These are phyloP conservation scores for Lablab purpureus DNA, from an alignment of 306 rosid species.

Conservation along the genomic window DNA sequence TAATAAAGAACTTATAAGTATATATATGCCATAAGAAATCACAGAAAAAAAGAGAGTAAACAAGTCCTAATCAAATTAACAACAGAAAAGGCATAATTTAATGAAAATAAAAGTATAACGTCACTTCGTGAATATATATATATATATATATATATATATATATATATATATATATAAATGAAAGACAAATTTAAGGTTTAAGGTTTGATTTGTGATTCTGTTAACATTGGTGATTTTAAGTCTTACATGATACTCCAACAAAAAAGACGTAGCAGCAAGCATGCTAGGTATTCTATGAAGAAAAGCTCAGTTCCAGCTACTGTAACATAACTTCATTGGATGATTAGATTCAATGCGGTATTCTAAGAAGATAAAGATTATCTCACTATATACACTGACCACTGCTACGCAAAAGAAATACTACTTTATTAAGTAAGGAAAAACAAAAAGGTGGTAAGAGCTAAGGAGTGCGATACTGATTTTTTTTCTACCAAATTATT, in stretches of 20 bases:
- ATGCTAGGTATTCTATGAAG: not conserved
- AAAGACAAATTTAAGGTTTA: not conserved
- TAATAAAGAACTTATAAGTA: not conserved
- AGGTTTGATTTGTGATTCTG: not conserved
- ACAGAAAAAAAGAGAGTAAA: not conserved
- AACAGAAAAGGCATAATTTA: not conserved
- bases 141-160: too few relatives aligned
- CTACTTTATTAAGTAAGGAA: not conserved
- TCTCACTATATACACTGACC: not conserved
- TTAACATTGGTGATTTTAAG: not conserved
- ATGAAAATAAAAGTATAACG: not conserved
- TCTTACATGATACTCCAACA: not conserved
- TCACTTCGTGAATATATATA: not conserved
- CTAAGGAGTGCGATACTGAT: not conserved
- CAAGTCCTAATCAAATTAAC: not conserved
- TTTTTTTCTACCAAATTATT: not conserved
- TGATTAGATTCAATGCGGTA: not conserved
- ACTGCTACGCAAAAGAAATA: not conserved
- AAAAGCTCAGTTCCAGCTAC: constrained; percentile 1
- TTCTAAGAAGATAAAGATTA: not conserved
- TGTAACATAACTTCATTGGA: not conserved
- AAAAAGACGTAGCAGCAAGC: not conserved
- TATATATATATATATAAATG: too few relatives aligned
- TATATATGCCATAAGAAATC: not conserved
- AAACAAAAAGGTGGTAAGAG: not conserved